phyloP scores from a whole-genome alignment of 2,329 filamentous ascomycete species.

The Thielaviopsis populi region DNA sequence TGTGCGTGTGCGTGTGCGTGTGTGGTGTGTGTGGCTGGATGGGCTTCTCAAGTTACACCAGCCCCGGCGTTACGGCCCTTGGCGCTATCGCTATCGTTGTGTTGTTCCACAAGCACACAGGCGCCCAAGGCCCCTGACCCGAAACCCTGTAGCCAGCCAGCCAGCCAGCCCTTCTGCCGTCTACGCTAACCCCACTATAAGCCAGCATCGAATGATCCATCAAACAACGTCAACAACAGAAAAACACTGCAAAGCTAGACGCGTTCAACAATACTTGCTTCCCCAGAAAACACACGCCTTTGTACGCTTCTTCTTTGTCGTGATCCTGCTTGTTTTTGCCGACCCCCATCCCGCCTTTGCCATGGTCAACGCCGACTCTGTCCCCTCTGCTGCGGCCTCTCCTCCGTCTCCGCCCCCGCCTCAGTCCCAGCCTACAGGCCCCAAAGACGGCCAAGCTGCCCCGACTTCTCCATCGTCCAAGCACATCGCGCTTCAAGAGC shows the following conservation, averaged over 20 bases:
- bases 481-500: conserved; percentile 37
- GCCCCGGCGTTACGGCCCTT: neutral
- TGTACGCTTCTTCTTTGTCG: neutral
- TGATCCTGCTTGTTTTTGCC: neutral
- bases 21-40: neutral
- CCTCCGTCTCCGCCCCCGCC: conserved; percentile 2
- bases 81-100: neutral
- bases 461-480: neutral
- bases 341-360: neutral
- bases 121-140: neutral
- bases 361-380: neutral
- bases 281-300: no score
- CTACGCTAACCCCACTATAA: neutral
- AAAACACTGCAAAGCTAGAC: neutral
- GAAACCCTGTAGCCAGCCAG: neutral
- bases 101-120: neutral
- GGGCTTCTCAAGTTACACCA: neutral
- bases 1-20: no score
- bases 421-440: conserved; percentile 11
- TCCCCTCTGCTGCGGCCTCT: neutral
- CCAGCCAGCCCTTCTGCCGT: neutral
- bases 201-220: neutral
- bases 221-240: neutral
- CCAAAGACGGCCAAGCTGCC: neutral
- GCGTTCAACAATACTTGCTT: neutral